phyloP scores from a whole-genome alignment of 306 rosid genomes.

The Rosa rugosa region DNA sequence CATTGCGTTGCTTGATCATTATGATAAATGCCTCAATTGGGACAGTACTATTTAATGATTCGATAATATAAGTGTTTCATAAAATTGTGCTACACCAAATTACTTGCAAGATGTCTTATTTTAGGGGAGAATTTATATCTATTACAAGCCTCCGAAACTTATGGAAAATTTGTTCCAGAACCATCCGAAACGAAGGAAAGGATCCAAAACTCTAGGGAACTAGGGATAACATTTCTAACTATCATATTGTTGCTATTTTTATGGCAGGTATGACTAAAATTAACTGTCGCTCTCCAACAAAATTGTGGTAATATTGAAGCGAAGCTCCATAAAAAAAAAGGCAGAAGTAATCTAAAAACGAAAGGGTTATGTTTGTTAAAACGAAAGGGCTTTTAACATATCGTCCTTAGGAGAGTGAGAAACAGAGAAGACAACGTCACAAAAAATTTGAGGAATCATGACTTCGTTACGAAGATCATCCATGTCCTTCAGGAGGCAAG shows the following conservation, averaged over 20 bases:
- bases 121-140: neutral
- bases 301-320: neutral
- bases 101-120: neutral
- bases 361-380: neutral
- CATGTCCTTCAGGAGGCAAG: slow-evolving; percentile 11
- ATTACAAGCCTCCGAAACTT: neutral
- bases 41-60: no score
- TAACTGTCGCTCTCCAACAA: neutral
- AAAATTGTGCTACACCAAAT: neutral
- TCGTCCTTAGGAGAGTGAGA: neutral
- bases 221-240: neutral
- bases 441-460: neutral
- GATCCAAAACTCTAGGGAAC: neutral
- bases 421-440: neutral
- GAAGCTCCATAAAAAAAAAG: neutral
- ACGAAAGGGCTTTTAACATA: neutral
- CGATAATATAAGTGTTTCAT: no score
- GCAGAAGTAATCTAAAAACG: neutral
- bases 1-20: neutral
- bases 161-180: neutral
- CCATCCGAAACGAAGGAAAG: neutral
- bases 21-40: neutral
- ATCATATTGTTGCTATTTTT: neutral
- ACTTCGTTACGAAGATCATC: neutral
- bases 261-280: neutral